These are phyloP conservation scores for Saprolegnia parasitica DNA, from an alignment of 352 stramenopile genomes.

Conservation along the genomic window DNA sequence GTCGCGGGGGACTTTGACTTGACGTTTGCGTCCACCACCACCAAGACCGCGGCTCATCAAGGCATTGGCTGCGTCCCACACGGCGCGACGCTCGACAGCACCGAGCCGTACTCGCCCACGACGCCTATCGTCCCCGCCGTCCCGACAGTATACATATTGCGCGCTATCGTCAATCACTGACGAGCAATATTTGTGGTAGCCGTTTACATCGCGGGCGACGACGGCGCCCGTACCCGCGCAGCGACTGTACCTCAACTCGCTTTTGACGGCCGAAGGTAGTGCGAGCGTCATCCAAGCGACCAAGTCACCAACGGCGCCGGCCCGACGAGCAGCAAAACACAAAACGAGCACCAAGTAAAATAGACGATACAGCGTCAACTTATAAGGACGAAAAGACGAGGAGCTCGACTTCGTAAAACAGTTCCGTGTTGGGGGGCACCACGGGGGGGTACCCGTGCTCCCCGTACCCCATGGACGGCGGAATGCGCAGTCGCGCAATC, in stretches of 20 bases:
- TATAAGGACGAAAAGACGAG: conserved; percentile 41
- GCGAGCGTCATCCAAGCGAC: neutral
- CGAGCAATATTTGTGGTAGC: neutral
- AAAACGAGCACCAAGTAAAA: neutral
- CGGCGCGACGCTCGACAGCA: conserved; percentile 38
- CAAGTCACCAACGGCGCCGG: neutral
- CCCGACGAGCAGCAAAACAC: neutral
- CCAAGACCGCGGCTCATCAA: conserved; percentile 44
- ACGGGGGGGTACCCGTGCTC: conserved; percentile 79
- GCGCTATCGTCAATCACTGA: neutral
- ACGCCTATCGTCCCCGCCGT: conserved; percentile 30
- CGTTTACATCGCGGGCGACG: neutral
- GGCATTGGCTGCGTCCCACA: conserved; percentile 44
- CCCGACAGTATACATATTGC: conserved; percentile 12
- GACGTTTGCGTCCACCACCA: conserved; percentile 43
- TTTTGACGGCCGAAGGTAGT: conserved; percentile 1
- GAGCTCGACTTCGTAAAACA: conserved; percentile 93
- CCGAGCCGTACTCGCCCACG: conserved; percentile 41
- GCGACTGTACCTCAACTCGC: conserved; percentile 10
- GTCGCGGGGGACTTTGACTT: conserved; percentile 45
- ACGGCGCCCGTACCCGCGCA: neutral
- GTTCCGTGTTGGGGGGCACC: conserved; percentile 88
- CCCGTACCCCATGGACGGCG: conserved; percentile 94
- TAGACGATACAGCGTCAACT: neutral
- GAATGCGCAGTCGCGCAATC: conserved; percentile 88